These are phyloP conservation scores for Fusarium cyanostomum DNA, from an alignment of 2,329 filamentous ascomycete species.

Conservation along the genomic window DNA sequence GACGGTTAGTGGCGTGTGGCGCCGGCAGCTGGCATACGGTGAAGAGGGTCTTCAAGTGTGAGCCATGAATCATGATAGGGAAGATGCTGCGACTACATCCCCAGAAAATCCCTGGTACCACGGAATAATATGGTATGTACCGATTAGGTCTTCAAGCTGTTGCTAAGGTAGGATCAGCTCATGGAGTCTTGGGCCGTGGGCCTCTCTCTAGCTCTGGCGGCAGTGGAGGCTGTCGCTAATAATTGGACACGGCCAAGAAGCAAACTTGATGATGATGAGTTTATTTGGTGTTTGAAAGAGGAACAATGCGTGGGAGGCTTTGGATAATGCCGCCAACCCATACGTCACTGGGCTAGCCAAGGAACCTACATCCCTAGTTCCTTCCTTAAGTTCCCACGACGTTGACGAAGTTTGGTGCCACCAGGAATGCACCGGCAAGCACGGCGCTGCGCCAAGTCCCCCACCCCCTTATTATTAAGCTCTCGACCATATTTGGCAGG, in stretches of 20 bases:
- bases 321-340: not conserved
- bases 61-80: conserved; percentile 1
- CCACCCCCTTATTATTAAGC: not conserved
- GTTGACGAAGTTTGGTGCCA: conserved; percentile 27
- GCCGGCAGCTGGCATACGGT: conserved; percentile 25
- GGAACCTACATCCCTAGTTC: conserved; percentile 29
- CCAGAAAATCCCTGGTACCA: conserved; percentile 8
- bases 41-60: conserved; percentile 3
- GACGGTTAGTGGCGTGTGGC: conserved; percentile 36
- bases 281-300: conserved; percentile 33
- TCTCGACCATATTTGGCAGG: conserved; percentile 27
- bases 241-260: not conserved
- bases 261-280: conserved; percentile 15
- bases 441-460: conserved; percentile 6
- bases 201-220: not conserved
- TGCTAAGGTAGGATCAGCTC: not conserved
- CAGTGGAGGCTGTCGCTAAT: not conserved
- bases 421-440: conserved; percentile 18
- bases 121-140: conserved; percentile 13
- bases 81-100: conserved; percentile 5
- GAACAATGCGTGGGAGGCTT: conserved; percentile 30
- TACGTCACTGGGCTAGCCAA: conserved; percentile 1
- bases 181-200: not conserved
- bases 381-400: conserved; percentile 28
- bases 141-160: conserved; percentile 2